These are phyloP conservation scores for Xylaria flabelliformis DNA, from an alignment of 495 filamentous ascomycete species.

Conservation along the genomic window DNA sequence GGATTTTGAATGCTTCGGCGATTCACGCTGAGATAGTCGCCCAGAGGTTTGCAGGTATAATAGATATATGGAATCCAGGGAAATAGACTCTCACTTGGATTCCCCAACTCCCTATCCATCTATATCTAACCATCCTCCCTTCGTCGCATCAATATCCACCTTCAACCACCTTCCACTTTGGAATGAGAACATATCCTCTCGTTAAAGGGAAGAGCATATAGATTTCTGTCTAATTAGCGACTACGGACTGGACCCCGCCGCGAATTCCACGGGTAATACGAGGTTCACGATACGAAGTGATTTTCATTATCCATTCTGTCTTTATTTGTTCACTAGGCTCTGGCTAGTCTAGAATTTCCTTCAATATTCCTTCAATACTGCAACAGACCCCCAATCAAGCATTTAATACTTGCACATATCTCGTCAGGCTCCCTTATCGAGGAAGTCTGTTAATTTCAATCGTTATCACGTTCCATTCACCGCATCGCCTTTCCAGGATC, in stretches of 20 bases:
- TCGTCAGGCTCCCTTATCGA: slow-evolving; percentile 5
- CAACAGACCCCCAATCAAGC: slow-evolving; percentile 20
- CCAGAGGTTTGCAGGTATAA: slow-evolving; percentile 21
- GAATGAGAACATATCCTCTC: slow-evolving; percentile 15
- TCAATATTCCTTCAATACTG: slow-evolving; percentile 29
- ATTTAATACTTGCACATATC: slow-evolving; percentile 26
- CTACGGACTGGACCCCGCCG: slow-evolving; percentile 24
- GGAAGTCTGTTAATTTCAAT: neutral
- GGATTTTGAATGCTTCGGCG: slow-evolving; percentile 5
- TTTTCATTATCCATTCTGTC: slow-evolving; percentile 24
- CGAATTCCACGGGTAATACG: slow-evolving; percentile 23
- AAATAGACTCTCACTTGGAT: slow-evolving; percentile 13
- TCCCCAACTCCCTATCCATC: slow-evolving; percentile 17
- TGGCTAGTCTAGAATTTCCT: slow-evolving; percentile 31
- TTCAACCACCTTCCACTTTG: slow-evolving; percentile 13
- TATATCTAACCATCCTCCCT: neutral
- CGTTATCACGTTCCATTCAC: slow-evolving; percentile 15
- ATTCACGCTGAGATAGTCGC: slow-evolving; percentile 19
- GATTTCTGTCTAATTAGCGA: slow-evolving; percentile 23
- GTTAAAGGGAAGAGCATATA: slow-evolving; percentile 23
- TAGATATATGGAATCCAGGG: slow-evolving; percentile 31
- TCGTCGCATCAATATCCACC: slow-evolving; percentile 12
- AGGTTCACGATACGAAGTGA: slow-evolving; percentile 24
- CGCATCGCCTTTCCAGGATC: slow-evolving; percentile 3
- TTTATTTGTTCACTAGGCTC: slow-evolving; percentile 21